These are phyloP conservation scores for Tricholoma bakamatsutake DNA, from an alignment of 768 basidiomycete genomes.

Conservation along the genomic window DNA sequence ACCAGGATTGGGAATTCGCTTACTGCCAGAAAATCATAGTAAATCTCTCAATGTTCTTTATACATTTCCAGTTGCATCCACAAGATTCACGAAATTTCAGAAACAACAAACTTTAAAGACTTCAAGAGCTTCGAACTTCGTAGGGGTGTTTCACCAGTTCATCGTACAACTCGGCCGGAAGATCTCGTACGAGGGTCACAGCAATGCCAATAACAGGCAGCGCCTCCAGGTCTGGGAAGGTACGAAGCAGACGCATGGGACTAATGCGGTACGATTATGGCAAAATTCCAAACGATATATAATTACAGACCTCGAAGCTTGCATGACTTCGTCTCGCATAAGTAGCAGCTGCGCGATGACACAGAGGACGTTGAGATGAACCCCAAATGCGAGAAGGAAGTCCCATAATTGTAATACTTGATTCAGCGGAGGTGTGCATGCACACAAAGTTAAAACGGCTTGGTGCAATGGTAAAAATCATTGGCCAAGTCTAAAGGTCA, in stretches of 20 bases:
- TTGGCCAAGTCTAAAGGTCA: neutral
- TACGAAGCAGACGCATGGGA: constrained; percentile 91
- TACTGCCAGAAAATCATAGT: too few species aligned
- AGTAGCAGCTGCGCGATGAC: constrained; percentile 93
- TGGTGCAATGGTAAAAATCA: constrained; percentile 1
- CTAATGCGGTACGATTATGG: constrained; percentile 34
- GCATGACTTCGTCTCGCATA: constrained; percentile 88
- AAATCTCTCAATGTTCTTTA: neutral
- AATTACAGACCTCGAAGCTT: constrained; percentile 60
- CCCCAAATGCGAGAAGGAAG: constrained; percentile 93
- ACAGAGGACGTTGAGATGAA: constrained; percentile 93
- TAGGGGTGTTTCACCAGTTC: constrained; percentile 88
- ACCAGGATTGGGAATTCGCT: too few species aligned
- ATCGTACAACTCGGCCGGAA: constrained; percentile 82
- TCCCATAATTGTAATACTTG: constrained; percentile 97
- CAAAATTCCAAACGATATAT: neutral
- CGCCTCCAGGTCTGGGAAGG: constrained; percentile 89
- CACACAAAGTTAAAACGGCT: constrained; percentile 94
- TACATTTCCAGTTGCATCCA: neutral
- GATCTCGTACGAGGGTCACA: constrained; percentile 88
- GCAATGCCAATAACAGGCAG: constrained; percentile 86
- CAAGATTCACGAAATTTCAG: neutral
- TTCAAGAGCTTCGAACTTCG: constrained; percentile 33
- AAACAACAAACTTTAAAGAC: neutral
- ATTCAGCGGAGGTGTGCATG: constrained; percentile 93